These are phyloP conservation scores for Nicotiana undulata DNA, from an alignment of 257 asterid species.

Conservation along the genomic window DNA sequence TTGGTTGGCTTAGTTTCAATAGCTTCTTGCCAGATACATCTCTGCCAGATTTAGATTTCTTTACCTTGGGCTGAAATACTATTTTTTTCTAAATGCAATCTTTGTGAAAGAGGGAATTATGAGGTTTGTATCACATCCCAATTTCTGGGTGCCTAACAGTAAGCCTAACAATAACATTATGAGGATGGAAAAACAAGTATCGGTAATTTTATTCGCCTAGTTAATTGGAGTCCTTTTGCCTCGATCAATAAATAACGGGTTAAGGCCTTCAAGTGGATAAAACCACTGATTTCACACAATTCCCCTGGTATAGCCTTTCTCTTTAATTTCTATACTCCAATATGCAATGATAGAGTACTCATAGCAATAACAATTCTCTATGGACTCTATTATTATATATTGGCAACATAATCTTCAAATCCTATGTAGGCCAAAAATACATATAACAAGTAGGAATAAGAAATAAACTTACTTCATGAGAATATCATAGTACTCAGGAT, in stretches of 20 bases:
- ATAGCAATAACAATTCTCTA: background rate
- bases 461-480: conserved; percentile 73
- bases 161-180: background rate
- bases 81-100: background rate
- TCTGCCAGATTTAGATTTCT: background rate
- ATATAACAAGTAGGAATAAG: background rate
- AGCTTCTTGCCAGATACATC: background rate
- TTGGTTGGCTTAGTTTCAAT: background rate
- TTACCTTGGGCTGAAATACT: background rate
- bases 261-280: background rate
- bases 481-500: conserved; percentile 89
- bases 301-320: background rate
- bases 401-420: background rate
- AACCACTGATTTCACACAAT: background rate
- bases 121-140: background rate
- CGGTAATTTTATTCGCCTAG: too few species aligned
- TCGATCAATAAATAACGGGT: background rate
- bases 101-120: background rate
- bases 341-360: background rate
- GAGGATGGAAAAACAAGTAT: background rate
- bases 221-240: background rate
- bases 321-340: background rate
- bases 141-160: background rate
- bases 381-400: background rate
- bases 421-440: background rate